A percentile compares a stretch with the other conserved stretches of the same genome.
These are phyloP conservation scores for Cylindrodendrum hubeiense DNA, from an alignment of 2,329 filamentous ascomycete genomes.

Conservation along the genomic window DNA sequence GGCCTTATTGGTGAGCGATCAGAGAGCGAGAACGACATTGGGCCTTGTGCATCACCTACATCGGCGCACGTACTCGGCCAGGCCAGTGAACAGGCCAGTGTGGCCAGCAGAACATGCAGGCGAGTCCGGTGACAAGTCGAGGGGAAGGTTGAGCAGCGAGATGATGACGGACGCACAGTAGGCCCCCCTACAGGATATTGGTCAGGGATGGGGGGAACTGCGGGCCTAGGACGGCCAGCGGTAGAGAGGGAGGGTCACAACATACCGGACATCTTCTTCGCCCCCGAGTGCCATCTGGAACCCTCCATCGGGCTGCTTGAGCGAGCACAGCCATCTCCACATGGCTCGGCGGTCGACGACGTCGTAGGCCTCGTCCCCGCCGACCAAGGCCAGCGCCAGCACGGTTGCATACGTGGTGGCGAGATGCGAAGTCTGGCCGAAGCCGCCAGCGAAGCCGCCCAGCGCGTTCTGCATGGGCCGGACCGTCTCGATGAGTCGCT, in stretches of 20 bases:
- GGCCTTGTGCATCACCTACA: conserved; percentile 68
- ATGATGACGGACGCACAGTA: conserved; percentile 92
- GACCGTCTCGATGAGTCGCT: conserved; percentile 80
- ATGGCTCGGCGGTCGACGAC: conserved; percentile 85
- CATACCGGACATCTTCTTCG: conserved; percentile 91
- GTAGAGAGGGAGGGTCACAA: conserved; percentile 23
- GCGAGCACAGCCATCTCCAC: conserved; percentile 89
- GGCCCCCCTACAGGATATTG: conserved; percentile 72
- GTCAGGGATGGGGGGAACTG: conserved; percentile 30
- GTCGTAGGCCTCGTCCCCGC: conserved; percentile 78
- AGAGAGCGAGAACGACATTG: conserved; percentile 28
- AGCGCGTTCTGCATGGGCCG: conserved; percentile 82
- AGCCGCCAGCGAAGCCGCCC: conserved; percentile 94
- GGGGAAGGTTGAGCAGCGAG: conserved; percentile 84
- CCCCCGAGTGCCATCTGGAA: conserved; percentile 89
- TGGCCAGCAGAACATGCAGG: conserved; percentile 74
- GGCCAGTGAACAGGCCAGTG: conserved; percentile 74
- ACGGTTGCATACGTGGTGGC: conserved; percentile 90
- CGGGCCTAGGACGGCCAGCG: conserved; percentile 22
- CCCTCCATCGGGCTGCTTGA: conserved; percentile 91
- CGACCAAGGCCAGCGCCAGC: conserved; percentile 82
- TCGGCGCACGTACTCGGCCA: conserved; percentile 83
- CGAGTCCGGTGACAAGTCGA: conserved; percentile 80
- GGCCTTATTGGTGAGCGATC: conserved; percentile 65
- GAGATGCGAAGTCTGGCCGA: conserved; percentile 89